Evolutionary conservation across 2,329 filamentous ascomycete species (phyloP), one percentile per base, ranked within the genome.

Genomic region (Neocucurbitaria cava): DNA sequence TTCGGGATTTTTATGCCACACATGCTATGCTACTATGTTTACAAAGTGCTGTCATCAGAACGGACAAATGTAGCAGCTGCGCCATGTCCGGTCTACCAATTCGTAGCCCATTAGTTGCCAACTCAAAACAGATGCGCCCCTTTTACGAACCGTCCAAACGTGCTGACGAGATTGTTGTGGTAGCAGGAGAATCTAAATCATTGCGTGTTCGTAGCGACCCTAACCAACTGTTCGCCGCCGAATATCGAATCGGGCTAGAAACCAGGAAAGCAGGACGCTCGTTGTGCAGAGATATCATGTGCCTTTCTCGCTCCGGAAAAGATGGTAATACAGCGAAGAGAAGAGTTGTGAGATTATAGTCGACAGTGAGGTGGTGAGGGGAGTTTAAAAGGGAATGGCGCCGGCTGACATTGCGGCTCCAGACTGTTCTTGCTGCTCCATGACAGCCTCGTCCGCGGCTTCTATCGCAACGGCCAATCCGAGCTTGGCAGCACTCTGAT

Each of bases 401-500:
- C 68, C 67, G 18, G 67, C 64, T 23, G 69, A 65, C 49, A 59
- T 48, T 31, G 60, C 63, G 40, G 59, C 64, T 39, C 64, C 69
- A 20, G 60, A 56, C 49, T 62, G 59, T 59, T 78, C 74, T 69
- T 76, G 72, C 55, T 76, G 72, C 61, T 74, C 72, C 72, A 77
- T 77, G 47, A 77, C 72, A 47, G 76, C 76, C 61, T 75, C 70
- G 56, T 75, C 73, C 30, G 74, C 72, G 36, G 73, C 72, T 62
- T 78, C 76, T 66, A 78, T 77, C 40, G 93, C 96, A 68, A 99
- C 91, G 58, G 92, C 92, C 62, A 99, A 85, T 66, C 95, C 95
- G 68, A 98, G 86, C 84, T 98, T 98, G 67, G 94, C 91, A 81
- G 90, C 86, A 88, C 95, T 92, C 95, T 99, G 62, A 23, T 13